A percentile compares a stretch with the other conserved stretches of the same genome.
phyloP scores from a whole-genome alignment of 495 filamentous ascomycete genomes.

The Hypoxylon subgilvum region DNA sequence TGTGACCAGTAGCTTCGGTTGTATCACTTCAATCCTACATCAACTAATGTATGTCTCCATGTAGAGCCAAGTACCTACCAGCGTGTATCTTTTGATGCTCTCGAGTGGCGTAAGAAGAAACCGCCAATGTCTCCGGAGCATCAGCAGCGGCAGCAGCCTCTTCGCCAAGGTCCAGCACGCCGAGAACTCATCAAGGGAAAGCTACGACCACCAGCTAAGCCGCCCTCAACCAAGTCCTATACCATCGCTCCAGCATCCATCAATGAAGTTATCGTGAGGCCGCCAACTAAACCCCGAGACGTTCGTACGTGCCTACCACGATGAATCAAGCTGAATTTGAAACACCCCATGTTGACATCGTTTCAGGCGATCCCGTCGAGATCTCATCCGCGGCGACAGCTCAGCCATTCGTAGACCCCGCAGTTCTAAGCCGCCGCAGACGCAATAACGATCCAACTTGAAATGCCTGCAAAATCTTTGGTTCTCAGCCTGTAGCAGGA shows the following conservation, averaged over 20 bases:
- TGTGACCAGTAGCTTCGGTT: too few relatives aligned
- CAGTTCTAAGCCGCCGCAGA: slow-evolving; percentile 39
- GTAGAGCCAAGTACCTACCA: slow-evolving; percentile 2
- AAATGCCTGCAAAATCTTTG: neutral
- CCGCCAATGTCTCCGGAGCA: slow-evolving; percentile 2
- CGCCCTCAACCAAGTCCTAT: slow-evolving; percentile 39
- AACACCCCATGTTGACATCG: slow-evolving; percentile 15
- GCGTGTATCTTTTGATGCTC: neutral
- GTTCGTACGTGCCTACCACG: slow-evolving; percentile 25
- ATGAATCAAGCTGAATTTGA: slow-evolving; percentile 9
- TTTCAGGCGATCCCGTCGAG: slow-evolving; percentile 28
- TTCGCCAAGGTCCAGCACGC: neutral
- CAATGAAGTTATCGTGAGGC: slow-evolving; percentile 42
- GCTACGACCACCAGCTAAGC: slow-evolving; percentile 30
- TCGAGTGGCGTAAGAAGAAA: neutral
- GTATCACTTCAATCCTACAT: slow-evolving; percentile 16
- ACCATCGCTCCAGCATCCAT: slow-evolving; percentile 42
- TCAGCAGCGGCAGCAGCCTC: slow-evolving; percentile 3
- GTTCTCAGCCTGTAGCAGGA: neutral
- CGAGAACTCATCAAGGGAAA: slow-evolving; percentile 35
- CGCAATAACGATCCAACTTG: slow-evolving; percentile 15
- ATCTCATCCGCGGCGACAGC: slow-evolving; percentile 46
- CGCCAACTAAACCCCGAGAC: slow-evolving; percentile 17
- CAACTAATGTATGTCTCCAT: neutral
- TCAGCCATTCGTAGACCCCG: slow-evolving; percentile 51